Evolutionary conservation across 345 rosid genomes (phyloP).

Genomic region (Lepidium didymum): DNA sequence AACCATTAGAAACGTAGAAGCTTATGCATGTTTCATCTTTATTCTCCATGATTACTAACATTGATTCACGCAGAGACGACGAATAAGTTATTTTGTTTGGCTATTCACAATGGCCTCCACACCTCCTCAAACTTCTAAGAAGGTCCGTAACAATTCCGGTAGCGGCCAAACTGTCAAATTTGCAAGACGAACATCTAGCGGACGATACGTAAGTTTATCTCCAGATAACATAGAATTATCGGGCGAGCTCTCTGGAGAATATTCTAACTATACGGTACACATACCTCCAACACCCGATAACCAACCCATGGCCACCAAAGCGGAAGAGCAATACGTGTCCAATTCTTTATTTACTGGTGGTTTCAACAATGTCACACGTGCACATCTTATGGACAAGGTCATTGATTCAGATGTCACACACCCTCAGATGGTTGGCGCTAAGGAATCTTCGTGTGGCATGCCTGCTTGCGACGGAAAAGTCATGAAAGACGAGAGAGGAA

Average conservation of each 20-base stretch:
- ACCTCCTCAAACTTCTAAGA: slow-evolving; percentile 53
- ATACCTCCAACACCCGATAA: slow-evolving; percentile 93
- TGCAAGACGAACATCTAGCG: slow-evolving; percentile 84
- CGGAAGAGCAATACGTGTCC: slow-evolving; percentile 88
- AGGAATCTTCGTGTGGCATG: slow-evolving; percentile 79
- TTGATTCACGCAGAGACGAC: neutral
- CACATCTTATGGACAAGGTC: slow-evolving; percentile 96
- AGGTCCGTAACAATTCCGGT: slow-evolving; percentile 46
- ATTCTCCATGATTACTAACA: slow-evolving; percentile 1
- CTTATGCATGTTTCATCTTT: neutral
- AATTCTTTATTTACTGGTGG: slow-evolving; percentile 92
- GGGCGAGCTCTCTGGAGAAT: slow-evolving; percentile 67
- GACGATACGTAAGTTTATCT: slow-evolving; percentile 83
- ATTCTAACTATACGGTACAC: slow-evolving; percentile 87
- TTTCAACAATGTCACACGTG: slow-evolving; percentile 88
- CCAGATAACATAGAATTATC: slow-evolving; percentile 85
- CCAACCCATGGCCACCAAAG: slow-evolving; percentile 79
- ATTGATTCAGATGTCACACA: slow-evolving; percentile 89
- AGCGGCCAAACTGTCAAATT: slow-evolving; percentile 85
- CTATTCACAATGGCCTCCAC: slow-evolving; percentile 47
- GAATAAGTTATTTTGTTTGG: slow-evolving; percentile 10
- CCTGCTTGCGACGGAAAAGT: slow-evolving; percentile 89
- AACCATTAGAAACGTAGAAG: neutral
- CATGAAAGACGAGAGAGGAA: slow-evolving; percentile 88
- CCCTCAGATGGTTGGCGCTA: slow-evolving; percentile 94